A percentile compares a stretch with the other conserved stretches of the same genome.
phyloP scores from a whole-genome alignment of 2,329 filamentous ascomycete genomes.

The Pyrenochaeta sp. region DNA sequence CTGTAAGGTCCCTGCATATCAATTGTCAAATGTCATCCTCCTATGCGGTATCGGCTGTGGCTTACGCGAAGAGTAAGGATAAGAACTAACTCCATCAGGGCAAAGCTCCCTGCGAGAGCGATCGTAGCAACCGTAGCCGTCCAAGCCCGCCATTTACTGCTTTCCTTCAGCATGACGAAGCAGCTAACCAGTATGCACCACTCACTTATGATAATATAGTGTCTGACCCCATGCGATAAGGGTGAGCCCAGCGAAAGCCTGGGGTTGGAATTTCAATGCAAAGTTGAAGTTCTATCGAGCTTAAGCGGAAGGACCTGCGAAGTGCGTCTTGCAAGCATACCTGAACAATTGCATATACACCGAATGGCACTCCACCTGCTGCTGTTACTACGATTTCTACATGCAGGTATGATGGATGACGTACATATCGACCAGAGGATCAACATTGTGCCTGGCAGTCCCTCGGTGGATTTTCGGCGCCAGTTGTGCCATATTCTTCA shows the following conservation, averaged over 20 bases:
- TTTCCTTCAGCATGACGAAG: conserved; percentile 7
- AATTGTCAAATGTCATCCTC: neutral
- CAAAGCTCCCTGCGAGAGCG: conserved; percentile 56
- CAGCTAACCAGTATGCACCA: neutral
- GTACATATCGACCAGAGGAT: conserved; percentile 69
- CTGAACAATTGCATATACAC: conserved; percentile 62
- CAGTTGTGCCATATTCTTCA: conserved; percentile 68
- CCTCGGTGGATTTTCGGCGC: conserved; percentile 67
- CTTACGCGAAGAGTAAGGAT: conserved; percentile 65
- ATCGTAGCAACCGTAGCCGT: conserved; percentile 57
- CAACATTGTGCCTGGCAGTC: conserved; percentile 68
- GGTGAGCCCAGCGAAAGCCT: conserved; percentile 60
- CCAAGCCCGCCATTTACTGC: conserved; percentile 58
- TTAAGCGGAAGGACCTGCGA: neutral
- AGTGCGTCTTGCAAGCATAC: conserved; percentile 30
- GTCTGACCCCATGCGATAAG: conserved; percentile 63
- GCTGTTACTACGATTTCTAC: conserved; percentile 1
- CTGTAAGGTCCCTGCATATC: conserved; percentile 60
- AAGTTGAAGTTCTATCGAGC: conserved; percentile 61
- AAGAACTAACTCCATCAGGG: conserved; percentile 63
- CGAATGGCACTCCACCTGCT: conserved; percentile 57
- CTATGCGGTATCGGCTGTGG: neutral
- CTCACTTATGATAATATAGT: conserved; percentile 60
- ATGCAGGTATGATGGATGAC: neutral
- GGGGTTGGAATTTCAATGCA: conserved; percentile 63